These are phyloP conservation scores for Kwoniella pini DNA, from an alignment of 768 basidiomycete genomes.

Conservation along the genomic window DNA sequence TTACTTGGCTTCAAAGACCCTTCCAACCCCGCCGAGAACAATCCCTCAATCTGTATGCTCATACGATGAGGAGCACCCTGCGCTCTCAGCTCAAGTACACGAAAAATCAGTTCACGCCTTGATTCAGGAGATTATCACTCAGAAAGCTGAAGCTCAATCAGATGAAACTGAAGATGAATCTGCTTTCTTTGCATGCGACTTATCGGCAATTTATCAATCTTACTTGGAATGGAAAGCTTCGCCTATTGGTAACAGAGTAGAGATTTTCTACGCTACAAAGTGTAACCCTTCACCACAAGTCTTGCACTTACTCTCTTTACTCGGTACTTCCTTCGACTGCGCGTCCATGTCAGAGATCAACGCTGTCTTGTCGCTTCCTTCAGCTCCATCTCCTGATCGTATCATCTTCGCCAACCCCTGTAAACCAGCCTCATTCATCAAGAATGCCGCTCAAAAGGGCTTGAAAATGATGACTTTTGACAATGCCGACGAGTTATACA, in stretches of 20 bases:
- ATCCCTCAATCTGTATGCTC: conserved; percentile 7
- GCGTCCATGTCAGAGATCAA: conserved; percentile 92
- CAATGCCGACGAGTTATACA: conserved; percentile 93
- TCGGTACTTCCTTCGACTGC: conserved; percentile 95
- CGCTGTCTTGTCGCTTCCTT: conserved; percentile 69
- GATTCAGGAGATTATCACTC: conserved; percentile 36
- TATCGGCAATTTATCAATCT: conserved; percentile 80
- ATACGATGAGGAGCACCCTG: conserved; percentile 25
- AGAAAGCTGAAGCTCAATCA: conserved; percentile 11
- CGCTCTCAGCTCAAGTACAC: conserved; percentile 30
- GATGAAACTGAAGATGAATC: conserved; percentile 70
- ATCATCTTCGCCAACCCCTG: conserved; percentile 99
- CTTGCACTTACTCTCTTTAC: conserved; percentile 79
- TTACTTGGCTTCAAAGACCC: conserved; percentile 31
- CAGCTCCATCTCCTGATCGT: conserved; percentile 66
- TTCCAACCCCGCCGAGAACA: conserved; percentile 18
- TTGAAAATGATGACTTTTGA: conserved; percentile 98
- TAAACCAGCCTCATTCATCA: conserved; percentile 92
- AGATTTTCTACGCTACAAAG: conserved; percentile 96
- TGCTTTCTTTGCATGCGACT: conserved; percentile 95
- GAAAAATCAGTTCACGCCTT: conserved; percentile 37
- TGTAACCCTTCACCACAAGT: conserved; percentile 98
- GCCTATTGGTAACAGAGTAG: conserved; percentile 72
- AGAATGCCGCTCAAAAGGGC: conserved; percentile 72
- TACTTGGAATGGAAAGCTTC: conserved; percentile 75